Evolutionary conservation across 129 eudicot species (phyloP), one percentile per base, ranked within the genome.

Genomic region (Flaveria robusta): DNA sequence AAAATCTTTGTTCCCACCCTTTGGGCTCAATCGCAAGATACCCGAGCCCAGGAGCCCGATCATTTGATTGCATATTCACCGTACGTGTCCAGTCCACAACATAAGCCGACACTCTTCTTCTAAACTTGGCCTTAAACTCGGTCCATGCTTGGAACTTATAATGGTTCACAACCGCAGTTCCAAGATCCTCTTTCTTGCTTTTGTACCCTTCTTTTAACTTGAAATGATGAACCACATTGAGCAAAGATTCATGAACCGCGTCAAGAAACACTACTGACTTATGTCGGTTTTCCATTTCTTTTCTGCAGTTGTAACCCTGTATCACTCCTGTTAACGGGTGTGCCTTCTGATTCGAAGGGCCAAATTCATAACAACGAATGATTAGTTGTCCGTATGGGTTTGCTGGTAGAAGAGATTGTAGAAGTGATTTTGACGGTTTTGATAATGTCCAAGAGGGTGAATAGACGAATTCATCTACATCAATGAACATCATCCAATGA

Each of bases 81-180:
- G 76, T 71, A 0, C 78, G 75, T 0, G 81, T 83, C 98, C 98
- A 94, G 47, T 94, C 98, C 55, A 88, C 85, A 4, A 94, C 98
- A 64, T 94, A 94, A 15, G 98, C 92, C 39, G 98, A 94, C 2
- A 94, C 98, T 34, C 98, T 71, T 59, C 98, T 84, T 70, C 90
- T 75, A 71, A 94, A 94, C 87, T 94, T 94, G 39, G 93, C 88
- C 90, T 89, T 88, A 51, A 94, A 94, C 92, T 85, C 93, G 4
- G 87, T 77, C 98, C 98, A 94, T 1, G 92, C 97, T 66, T 94
- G 98, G 69, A 54, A 94, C 84, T 94, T 94, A 60, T 94, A 94
- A 75, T 91, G 98, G 55, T 94, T 94, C 74, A 94, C 90, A n/a
- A 86, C 82, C 72, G 80, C 75, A n/a, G 42, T 65, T 0, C 50